Base-by-base conservation (phyloP, 306 rosid species). In the Trichosanthes cucumerina region DNA sequence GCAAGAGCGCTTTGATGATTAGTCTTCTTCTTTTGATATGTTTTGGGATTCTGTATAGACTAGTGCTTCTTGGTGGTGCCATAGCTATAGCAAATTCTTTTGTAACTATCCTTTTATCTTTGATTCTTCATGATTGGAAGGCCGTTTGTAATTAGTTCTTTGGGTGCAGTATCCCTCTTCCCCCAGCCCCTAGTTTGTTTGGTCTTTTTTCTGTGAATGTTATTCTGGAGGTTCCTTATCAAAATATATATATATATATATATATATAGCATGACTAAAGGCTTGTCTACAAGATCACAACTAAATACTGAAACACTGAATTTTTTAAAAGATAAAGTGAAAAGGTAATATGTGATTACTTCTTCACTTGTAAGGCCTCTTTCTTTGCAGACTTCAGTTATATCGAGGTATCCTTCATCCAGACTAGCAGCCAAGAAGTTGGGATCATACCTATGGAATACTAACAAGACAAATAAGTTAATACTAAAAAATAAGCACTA, bases 391-490 rank as follows among this genome's bases (percentile, higher is more conserved):
- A 89, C 95, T 76, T 89, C 86, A 74, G 97, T 92, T 73, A 92
- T 87, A 86, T 95, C 95, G 71, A 95, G 97, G 90, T 90, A 95
- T 19, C 96, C 97, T 91, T 95, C 96, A 54, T 95, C 97, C 79
- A 92, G 83, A 84, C 98, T 91, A 81, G 93, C 90, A 84, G 97
- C 92, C 82, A 89, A 75, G 87, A 90, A 95, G 86, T 92, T 87
- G 54, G 93, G 91, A 83, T 92, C 98, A 78, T 89, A 92, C 85
- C 87, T 89, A 84, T 59, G 85, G 81, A 88, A 95, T 82, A 92
- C 98, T 95, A 83, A 82, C 46, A 82, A 81, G 52, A 54, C 78
- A 9, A 53, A 57, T 9, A 36, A 80, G 70, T 34, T 56, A 78
- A 41, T 57, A 41, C 23, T 52, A 21, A 79, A 78, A 68, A 47